Evolutionary conservation across 768 basidiomycete species (phyloP), one percentile per base, ranked within the genome.

Genomic region (Mycena vulgaris): DNA sequence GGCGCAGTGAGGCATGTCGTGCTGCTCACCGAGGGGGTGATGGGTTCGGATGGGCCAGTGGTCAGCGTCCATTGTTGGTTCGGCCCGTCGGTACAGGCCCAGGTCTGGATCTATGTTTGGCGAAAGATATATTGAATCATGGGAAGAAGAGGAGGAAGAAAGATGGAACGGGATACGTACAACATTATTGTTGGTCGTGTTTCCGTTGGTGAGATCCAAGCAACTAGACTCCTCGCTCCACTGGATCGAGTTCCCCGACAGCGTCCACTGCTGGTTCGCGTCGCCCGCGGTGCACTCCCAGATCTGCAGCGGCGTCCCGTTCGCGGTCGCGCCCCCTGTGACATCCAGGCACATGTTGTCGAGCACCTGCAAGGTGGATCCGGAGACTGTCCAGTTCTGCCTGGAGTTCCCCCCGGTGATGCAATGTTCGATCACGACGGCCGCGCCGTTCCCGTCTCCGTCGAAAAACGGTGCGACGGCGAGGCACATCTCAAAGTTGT

Each of bases 401-500:
- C 35, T 42, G 17, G 57, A 48, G 27, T 63, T 65, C 16, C 74
- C 76, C 30, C 60, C 74, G 67, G 74, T 66, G 42, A 17, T 28
- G 42, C 71, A 71, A 42, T 71, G 28, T 47, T 71, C 59, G 49
- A 79, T 66, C 19, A 45, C 69, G 45, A 78, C 71, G n/a, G 74
- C 61, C 8, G 77, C 77, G 40, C 77, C 77, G 57, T 77, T 63
- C 2, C 69, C 64, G 58, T 77, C 70, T n/a, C n/a, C n/a, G n/a
- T n/a, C n/a, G n/a, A n/a, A 27, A 70, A 75, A 70, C 62, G 51
- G 76, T 76, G 39, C 21, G 21, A 10, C 42, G 42, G 42, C n/a
- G 42, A 45, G 42, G 42, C 42, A 45, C 42, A n/a, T 45, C 71
- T 67, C 17, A 30, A 58, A 71, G 74, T 62, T 63, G 67, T 42